Conservation (phyloP, 148 eudicot genomes). For the Polygonum aviculare region DNA sequence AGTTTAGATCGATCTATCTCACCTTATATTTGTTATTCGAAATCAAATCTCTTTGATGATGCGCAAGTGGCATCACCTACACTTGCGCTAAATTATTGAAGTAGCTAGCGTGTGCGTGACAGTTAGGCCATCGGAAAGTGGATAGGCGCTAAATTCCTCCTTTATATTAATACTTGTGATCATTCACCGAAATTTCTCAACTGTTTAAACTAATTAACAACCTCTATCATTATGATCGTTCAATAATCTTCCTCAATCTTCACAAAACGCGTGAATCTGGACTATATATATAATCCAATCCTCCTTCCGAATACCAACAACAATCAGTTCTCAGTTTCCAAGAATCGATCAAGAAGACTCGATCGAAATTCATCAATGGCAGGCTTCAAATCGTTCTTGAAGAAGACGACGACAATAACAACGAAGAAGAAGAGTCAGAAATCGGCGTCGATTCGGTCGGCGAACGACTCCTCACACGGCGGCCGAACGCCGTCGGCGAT, state of each 20-base stretch:
- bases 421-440: neutral
- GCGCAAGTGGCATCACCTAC: neutral
- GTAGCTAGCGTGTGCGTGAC: neutral
- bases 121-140: neutral
- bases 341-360: neutral
- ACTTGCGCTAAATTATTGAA: neutral
- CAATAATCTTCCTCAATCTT: neutral
- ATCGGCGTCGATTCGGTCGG: neutral
- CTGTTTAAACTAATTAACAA: neutral
- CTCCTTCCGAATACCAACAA: neutral
- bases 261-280: neutral
- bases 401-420: neutral
- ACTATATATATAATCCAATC: neutral
- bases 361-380: neutral
- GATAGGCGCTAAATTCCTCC: neutral
- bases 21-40: too few relatives aligned
- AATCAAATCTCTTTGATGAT: neutral
- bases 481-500: neutral
- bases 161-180: neutral
- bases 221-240: too few relatives aligned
- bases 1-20: neutral
- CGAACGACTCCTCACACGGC: neutral
- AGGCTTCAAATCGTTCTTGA: neutral
- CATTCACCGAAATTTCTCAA: conserved; percentile 5
- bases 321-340: neutral